Conservation (phyloP, 1,284 basidiomycete species). For the Inonotus obliquus region DNA sequence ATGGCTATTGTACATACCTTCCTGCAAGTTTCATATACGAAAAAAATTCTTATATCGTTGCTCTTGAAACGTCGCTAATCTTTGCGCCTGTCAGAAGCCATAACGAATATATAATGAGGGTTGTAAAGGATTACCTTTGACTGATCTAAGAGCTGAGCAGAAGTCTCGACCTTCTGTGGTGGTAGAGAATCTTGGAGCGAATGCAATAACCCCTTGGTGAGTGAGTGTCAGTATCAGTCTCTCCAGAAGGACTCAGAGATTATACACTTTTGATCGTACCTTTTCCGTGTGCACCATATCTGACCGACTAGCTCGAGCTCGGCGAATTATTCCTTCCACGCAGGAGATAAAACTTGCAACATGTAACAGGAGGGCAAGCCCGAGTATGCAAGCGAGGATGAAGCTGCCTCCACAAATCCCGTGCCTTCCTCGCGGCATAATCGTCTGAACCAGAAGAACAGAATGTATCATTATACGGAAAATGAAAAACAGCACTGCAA, state of each 20-base stretch:
- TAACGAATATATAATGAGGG: no score
- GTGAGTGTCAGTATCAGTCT: no score
- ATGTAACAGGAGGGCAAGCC: background rate
- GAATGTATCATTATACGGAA: slow-evolving; percentile 5
- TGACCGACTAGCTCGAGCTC: background rate
- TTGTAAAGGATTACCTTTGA: no score
- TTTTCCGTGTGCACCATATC: background rate
- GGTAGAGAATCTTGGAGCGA: no score
- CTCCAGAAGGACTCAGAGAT: background rate
- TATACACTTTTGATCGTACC: background rate
- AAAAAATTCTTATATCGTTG: no score
- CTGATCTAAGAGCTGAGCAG: no score
- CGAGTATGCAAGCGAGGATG: slow-evolving; percentile 2
- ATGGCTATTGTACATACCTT: no score
- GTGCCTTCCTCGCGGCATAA: background rate
- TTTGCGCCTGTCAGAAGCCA: no score
- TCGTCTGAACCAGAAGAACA: background rate
- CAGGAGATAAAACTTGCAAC: slow-evolving; percentile 4
- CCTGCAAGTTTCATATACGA: no score
- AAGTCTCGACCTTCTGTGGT: no score
- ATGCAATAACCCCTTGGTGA: no score
- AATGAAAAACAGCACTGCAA: background rate
- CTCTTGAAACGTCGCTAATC: no score
- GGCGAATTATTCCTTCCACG: slow-evolving; percentile 3
- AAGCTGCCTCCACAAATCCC: slow-evolving; percentile 3